Evolutionary conservation across 2,329 filamentous ascomycete species (phyloP).

Genomic region (Aspergillus jensenii): DNA sequence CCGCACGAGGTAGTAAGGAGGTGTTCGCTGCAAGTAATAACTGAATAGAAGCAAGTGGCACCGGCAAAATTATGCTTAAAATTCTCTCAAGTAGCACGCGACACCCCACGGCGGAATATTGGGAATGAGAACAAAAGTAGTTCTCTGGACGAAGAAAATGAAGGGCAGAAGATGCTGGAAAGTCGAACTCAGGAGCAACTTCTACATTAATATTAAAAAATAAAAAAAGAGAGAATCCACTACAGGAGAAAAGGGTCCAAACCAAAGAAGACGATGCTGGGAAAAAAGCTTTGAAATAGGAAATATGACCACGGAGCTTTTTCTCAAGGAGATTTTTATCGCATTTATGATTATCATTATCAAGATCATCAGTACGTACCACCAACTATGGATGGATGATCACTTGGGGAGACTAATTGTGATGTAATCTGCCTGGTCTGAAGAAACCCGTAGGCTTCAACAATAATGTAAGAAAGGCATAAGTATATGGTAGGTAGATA

Average conservation of each 20-base stretch:
- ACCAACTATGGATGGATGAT: not conserved
- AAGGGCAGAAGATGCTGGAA: not conserved
- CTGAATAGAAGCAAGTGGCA: not conserved
- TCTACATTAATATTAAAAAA: not conserved
- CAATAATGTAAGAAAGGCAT: not conserved
- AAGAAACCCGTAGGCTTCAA: not conserved
- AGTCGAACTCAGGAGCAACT: not conserved
- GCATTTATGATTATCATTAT: not conserved
- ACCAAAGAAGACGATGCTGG: not conserved
- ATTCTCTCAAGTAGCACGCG: not conserved
- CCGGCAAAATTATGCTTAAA: conserved; percentile 3
- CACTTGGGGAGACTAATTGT: not conserved
- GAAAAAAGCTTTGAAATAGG: not conserved
- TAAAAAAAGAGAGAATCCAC: not conserved
- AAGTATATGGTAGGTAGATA: not conserved
- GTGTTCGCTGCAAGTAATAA: conserved; percentile 2
- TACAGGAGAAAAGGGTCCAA: not conserved
- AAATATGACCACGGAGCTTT: not conserved
- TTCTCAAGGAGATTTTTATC: not conserved
- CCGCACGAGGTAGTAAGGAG: not conserved
- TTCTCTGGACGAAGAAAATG: not conserved
- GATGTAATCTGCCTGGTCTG: conserved; percentile 1
- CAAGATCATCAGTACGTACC: conserved; percentile 2
- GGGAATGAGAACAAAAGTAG: not conserved
- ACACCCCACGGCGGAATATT: conserved; percentile 2